Conservation (phyloP, 768 basidiomycete genomes). For the Naganishia randhawae region DNA sequence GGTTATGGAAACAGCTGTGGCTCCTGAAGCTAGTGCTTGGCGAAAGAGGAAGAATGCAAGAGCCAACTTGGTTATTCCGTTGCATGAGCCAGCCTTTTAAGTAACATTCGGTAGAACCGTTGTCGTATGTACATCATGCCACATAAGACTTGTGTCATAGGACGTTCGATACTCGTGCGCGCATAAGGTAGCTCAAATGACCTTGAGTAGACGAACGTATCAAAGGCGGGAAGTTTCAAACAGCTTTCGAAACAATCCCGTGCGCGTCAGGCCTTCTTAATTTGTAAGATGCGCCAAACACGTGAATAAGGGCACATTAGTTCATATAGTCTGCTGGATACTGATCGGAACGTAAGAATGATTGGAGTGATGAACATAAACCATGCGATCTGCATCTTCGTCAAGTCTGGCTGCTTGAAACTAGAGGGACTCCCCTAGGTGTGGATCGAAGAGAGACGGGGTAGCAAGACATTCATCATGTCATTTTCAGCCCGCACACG, state of each 20-base stretch:
- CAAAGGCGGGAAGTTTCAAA: too few species aligned
- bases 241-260: too few species aligned
- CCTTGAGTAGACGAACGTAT: too few species aligned
- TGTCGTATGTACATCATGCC: not conserved
- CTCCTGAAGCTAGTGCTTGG: conserved; percentile 18
- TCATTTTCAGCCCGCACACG: conserved; percentile 26
- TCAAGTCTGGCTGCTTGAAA: not conserved
- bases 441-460: not conserved
- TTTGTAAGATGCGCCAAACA: too few species aligned
- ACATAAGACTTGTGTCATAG: not conserved
- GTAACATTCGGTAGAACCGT: not conserved
- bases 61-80: conserved; percentile 2
- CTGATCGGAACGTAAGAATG: too few species aligned
- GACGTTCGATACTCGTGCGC: too few species aligned
- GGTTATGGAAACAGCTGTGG: not conserved
- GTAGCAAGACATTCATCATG: not conserved
- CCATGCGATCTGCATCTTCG: too few species aligned
- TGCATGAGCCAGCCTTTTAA: not conserved
- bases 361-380: too few species aligned
- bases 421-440: not conserved
- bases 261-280: too few species aligned
- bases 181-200: too few species aligned
- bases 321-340: too few species aligned
- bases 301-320: too few species aligned
- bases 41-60: not conserved